Percentiles rank a stretch among this genome's conserved stretches.
Conservation (phyloP, 1,139 yeast species). For the Debaryomyces robertsiae region DNA sequence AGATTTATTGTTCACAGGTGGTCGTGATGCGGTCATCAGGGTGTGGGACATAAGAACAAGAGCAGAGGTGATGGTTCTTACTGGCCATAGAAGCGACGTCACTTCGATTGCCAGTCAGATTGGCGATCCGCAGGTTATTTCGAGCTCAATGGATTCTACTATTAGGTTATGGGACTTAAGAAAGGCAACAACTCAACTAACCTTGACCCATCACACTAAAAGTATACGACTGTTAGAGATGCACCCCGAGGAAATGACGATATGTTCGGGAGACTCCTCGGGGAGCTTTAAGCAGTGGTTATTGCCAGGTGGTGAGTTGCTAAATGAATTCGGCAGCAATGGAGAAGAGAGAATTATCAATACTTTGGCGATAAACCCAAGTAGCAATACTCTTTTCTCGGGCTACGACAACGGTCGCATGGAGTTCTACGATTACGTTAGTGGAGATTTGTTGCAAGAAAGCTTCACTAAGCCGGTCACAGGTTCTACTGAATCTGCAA, state of each 20-base stretch:
- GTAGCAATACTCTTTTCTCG: slow-evolving; percentile 68
- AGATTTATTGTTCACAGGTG: slow-evolving; percentile 86
- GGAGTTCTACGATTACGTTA: slow-evolving; percentile 75
- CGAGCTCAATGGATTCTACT: slow-evolving; percentile 85
- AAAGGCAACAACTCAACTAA: slow-evolving; percentile 44
- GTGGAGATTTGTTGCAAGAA: slow-evolving; percentile 65
- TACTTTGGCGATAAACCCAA: slow-evolving; percentile 62
- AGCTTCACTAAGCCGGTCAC: slow-evolving; percentile 58
- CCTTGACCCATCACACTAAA: slow-evolving; percentile 82
- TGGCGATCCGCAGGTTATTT: slow-evolving; percentile 81
- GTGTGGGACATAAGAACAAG: slow-evolving; percentile 94
- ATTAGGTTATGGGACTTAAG: slow-evolving; percentile 81
- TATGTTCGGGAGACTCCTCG: slow-evolving; percentile 73
- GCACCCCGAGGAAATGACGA: slow-evolving; percentile 73
- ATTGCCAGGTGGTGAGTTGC: slow-evolving; percentile 72
- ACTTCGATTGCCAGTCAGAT: slow-evolving; percentile 67
- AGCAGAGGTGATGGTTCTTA: slow-evolving; percentile 69
- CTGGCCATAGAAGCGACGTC: slow-evolving; percentile 82
- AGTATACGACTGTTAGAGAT: slow-evolving; percentile 73
- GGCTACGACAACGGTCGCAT: slow-evolving; percentile 86
- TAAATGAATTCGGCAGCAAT: slow-evolving; percentile 42
- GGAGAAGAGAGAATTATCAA: slow-evolving; percentile 57
- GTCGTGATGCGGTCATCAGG: slow-evolving; percentile 83
- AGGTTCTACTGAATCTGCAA: slow-evolving; percentile 70
- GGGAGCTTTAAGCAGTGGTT: slow-evolving; percentile 85